A percentile compares a stretch with the other conserved stretches of the same genome.
Evolutionary conservation across 257 asterid genomes (phyloP).

Genomic region (Haberlea rhodopensis): DNA sequence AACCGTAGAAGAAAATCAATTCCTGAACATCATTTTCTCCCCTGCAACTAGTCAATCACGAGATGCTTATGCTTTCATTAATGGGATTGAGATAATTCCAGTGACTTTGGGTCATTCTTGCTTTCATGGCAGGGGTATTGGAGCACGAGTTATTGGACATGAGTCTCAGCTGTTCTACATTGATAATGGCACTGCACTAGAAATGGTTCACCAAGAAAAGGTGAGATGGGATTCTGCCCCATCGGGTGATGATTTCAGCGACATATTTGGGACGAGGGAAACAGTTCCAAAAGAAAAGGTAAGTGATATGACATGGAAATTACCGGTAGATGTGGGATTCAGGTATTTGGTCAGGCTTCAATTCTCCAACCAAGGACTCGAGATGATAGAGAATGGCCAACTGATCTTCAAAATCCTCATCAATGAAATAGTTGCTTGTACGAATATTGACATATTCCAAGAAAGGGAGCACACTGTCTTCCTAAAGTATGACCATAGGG

Average conservation of each 20-base stretch:
- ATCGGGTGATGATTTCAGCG: no score
- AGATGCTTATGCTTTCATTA: background rate
- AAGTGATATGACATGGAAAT: constrained; percentile 29
- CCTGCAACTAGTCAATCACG: background rate
- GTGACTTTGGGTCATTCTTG: background rate
- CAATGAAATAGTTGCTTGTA: constrained; percentile 30
- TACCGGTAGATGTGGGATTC: constrained; percentile 38
- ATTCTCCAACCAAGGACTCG: constrained; percentile 33
- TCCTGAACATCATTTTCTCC: background rate
- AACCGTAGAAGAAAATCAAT: no score
- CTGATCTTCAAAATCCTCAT: constrained; percentile 29
- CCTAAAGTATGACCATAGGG: constrained; percentile 14
- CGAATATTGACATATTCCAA: constrained; percentile 27
- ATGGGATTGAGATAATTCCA: constrained; percentile 1
- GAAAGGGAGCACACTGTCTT: constrained; percentile 26
- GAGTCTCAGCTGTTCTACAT: no score
- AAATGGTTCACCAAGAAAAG: no score
- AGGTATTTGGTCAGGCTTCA: no score
- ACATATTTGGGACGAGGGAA: constrained; percentile 23
- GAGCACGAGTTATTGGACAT: background rate
- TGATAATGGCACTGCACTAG: no score
- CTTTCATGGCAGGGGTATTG: background rate
- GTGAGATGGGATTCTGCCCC: no score
- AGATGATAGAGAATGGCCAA: constrained; percentile 23
- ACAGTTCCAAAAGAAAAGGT: constrained; percentile 25